A percentile compares a stretch with the other conserved stretches of the same genome.
phyloP scores from a whole-genome alignment of 129 eudicot genomes.

The Mikania micrantha region DNA sequence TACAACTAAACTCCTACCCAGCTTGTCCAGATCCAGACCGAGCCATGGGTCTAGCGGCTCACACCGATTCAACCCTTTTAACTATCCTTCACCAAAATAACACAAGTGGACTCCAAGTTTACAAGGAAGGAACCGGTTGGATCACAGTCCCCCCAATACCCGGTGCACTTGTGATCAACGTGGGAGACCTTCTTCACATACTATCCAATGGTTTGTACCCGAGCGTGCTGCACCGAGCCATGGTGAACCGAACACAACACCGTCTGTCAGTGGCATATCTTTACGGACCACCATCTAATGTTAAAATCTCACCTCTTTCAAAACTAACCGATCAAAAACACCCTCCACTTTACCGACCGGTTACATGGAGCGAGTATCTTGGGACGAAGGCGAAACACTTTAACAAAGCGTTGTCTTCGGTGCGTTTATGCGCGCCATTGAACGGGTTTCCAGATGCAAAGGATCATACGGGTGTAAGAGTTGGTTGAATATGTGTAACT shows the following conservation, averaged over 20 bases:
- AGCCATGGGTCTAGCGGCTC: slow-evolving; percentile 86
- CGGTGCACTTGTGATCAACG: slow-evolving; percentile 64
- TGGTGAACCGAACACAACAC: slow-evolving; percentile 67
- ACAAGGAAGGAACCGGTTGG: slow-evolving; percentile 56
- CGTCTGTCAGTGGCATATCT: slow-evolving; percentile 66
- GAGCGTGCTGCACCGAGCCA: slow-evolving; percentile 75
- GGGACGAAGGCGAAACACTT: slow-evolving; percentile 70
- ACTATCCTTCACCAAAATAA: slow-evolving; percentile 78
- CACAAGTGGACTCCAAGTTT: slow-evolving; percentile 71
- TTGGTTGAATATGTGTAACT: slow-evolving; percentile 31
- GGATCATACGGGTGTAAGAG: slow-evolving; percentile 41
- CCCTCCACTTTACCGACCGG: slow-evolving; percentile 63
- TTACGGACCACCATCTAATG: slow-evolving; percentile 59
- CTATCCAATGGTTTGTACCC: slow-evolving; percentile 76
- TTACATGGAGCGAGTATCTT: slow-evolving; percentile 80
- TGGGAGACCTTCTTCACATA: slow-evolving; percentile 78
- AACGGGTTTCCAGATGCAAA: slow-evolving; percentile 43
- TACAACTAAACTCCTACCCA: slow-evolving; percentile 79
- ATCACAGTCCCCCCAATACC: slow-evolving; percentile 57
- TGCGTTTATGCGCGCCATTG: slow-evolving; percentile 39
- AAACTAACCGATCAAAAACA: slow-evolving; percentile 49
- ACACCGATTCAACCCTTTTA: slow-evolving; percentile 61
- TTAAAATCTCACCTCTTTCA: slow-evolving; percentile 52
- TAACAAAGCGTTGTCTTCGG: slow-evolving; percentile 64
- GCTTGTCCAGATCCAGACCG: slow-evolving; percentile 87